Evolutionary conservation across 495 filamentous ascomycete genomes (phyloP), one percentile per base, ranked within the genome.

Genomic region (Penicillium angulare): DNA sequence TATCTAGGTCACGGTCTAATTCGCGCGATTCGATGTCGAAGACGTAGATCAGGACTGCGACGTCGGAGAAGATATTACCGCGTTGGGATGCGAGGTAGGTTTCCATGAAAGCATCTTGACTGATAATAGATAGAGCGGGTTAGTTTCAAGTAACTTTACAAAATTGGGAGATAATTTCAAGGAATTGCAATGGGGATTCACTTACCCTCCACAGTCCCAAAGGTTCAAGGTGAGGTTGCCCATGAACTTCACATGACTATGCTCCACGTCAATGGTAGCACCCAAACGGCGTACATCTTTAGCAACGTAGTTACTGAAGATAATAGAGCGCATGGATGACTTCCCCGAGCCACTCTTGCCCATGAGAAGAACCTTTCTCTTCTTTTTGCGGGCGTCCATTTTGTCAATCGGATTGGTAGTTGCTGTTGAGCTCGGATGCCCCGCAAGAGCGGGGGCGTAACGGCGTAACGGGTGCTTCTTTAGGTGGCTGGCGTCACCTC

Each of bases 301-400:
- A 31, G 95, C 93, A 42, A 97, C 87, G 58, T 96, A 97, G 69
- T 98, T 97, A 74, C 86, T 92, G 72, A 98, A 98, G 59, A 98
- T 95, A 59, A 98, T 97, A 48, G 86, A 91, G 45, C 95, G 82
- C 93, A 98, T 98, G 41, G 90, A 96, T 24, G 92, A 96, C 68
- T 98, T 98, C n/a, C 93, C 93, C n/a, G 92, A 95, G 50, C 93
- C 93, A 54, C 87, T 92, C 75, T 97, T 97, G 53, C 93, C 93
- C 92, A 81, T 81, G 33, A 81, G 50, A 12, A 81, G 67, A 26
- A 81, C 76, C 74, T 81, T 81, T 73, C 76, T 79, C 68, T 81
- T 80, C 63, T 78, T 73, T 52, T 78, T 76, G 36, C 78, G 73
- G 32, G 65, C 63, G 58, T 78, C 73, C 72, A 76, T 78, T 42